Percentiles rank a stretch among this genome's conserved stretches.
These are phyloP conservation scores for Escallonia herrerae DNA, from an alignment of 129 eudicot genomes.

Conservation along the genomic window DNA sequence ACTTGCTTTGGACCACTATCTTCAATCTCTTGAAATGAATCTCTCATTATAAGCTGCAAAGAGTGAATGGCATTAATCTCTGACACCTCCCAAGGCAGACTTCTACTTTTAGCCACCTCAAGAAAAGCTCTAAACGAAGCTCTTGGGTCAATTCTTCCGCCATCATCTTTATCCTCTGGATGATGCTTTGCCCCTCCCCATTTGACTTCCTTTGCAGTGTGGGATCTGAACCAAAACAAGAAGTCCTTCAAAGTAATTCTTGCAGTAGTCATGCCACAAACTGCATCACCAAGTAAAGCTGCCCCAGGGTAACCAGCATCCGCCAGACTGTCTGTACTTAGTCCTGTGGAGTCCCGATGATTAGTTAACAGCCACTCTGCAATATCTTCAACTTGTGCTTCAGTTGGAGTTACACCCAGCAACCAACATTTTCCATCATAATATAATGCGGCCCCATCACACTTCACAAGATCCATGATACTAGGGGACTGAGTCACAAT, in stretches of 20 bases:
- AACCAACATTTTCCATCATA: conserved; percentile 36
- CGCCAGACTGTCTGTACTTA: conserved; percentile 58
- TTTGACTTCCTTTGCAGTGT: conserved; percentile 38
- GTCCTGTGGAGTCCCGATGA: conserved; percentile 51
- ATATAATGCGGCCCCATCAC: conserved; percentile 67
- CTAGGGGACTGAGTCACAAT: conserved; percentile 61
- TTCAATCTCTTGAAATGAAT: conserved; percentile 31
- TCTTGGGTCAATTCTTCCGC: conserved; percentile 53
- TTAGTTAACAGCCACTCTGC: conserved; percentile 41
- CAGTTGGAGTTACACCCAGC: conserved; percentile 54
- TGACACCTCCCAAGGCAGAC: conserved; percentile 54
- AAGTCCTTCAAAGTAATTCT: conserved; percentile 35
- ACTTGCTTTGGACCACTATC: conserved; percentile 18
- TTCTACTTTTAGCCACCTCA: conserved; percentile 49
- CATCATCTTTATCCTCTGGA: conserved; percentile 53
- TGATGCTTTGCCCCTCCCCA: conserved; percentile 84
- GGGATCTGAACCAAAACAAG: conserved; percentile 76
- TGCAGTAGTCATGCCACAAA: conserved; percentile 78
- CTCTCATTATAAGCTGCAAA: conserved; percentile 63
- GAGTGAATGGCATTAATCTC: conserved; percentile 73
- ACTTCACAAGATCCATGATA: conserved; percentile 63
- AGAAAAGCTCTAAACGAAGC: conserved; percentile 63
- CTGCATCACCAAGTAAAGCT: conserved; percentile 47
- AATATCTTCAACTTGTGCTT: conserved; percentile 48
- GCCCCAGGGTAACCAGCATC: conserved; percentile 58